These are phyloP conservation scores for Epichloe gansuensis DNA, from an alignment of 2,329 filamentous ascomycete species.

Conservation along the genomic window DNA sequence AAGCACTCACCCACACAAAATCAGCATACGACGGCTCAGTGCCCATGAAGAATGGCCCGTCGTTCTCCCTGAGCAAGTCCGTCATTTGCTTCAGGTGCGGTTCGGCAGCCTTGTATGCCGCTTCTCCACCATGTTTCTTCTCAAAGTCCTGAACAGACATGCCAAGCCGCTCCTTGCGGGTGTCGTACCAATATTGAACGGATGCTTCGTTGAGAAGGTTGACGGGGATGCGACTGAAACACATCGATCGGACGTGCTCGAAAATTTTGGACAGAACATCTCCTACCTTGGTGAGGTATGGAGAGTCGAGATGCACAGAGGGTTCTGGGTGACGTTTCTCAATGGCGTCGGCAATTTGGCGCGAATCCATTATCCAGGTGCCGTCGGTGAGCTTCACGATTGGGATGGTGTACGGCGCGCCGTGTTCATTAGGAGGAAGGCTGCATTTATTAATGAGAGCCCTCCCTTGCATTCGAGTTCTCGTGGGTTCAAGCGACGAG, in stretches of 20 bases:
- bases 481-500: neutral
- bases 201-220: conserved; percentile 38
- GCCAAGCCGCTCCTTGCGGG: conserved; percentile 35
- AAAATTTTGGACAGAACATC: conserved; percentile 23
- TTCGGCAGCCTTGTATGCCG: conserved; percentile 33
- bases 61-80: conserved; percentile 35
- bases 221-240: conserved; percentile 34
- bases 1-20: conserved; percentile 38
- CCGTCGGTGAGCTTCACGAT: conserved; percentile 42
- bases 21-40: conserved; percentile 41
- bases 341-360: conserved; percentile 43
- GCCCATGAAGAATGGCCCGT: conserved; percentile 50
- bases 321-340: conserved; percentile 47
- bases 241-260: conserved; percentile 24
- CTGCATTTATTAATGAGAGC: neutral
- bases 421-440: conserved; percentile 5
- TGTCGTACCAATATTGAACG: conserved; percentile 40
- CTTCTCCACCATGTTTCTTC: conserved; percentile 33
- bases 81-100: conserved; percentile 17
- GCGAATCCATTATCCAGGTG: conserved; percentile 51
- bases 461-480: neutral
- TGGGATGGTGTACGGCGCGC: conserved; percentile 24
- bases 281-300: conserved; percentile 31
- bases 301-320: conserved; percentile 42
- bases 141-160: conserved; percentile 39